phyloP scores from a whole-genome alignment of 768 basidiomycete genomes.

The Lyophyllum atratum region DNA sequence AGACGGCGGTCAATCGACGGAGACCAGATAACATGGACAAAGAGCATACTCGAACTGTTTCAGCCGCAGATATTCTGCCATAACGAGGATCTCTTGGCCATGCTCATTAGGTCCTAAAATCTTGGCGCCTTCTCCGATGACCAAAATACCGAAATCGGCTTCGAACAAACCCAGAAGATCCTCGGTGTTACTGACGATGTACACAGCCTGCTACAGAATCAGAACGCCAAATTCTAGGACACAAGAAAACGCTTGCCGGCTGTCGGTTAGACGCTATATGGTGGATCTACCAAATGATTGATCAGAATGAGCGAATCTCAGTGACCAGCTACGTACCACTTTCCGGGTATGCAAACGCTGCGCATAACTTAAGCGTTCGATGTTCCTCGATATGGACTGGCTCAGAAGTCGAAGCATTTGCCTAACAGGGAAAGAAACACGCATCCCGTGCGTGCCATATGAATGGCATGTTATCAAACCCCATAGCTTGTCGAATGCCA shows the following conservation, averaged over 20 bases:
- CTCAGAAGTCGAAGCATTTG: constrained; percentile 81
- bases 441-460: constrained; percentile 77
- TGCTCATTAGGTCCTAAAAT: constrained; percentile 69
- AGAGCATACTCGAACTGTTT: constrained; percentile 59
- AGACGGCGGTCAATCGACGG: neutral
- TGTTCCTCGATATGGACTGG: constrained; percentile 77
- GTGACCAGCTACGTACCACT: constrained; percentile 43
- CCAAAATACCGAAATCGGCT: constrained; percentile 72
- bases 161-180: constrained; percentile 79
- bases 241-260: constrained; percentile 37
- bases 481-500: constrained; percentile 80
- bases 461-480: constrained; percentile 79
- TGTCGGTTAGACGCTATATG: constrained; percentile 67
- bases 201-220: constrained; percentile 52
- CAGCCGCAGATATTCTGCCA: constrained; percentile 78
- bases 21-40: neutral
- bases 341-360: constrained; percentile 75
- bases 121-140: constrained; percentile 72
- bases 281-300: constrained; percentile 56
- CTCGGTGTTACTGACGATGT: constrained; percentile 79
- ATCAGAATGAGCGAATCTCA: constrained; percentile 4
- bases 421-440: constrained; percentile 82
- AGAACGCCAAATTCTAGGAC: neutral
- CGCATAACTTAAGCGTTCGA: constrained; percentile 79
- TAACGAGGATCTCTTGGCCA: constrained; percentile 76